Evolutionary conservation across 2,329 filamentous ascomycete genomes (phyloP).

Genomic region (Aureobasidium melanogenum): DNA sequence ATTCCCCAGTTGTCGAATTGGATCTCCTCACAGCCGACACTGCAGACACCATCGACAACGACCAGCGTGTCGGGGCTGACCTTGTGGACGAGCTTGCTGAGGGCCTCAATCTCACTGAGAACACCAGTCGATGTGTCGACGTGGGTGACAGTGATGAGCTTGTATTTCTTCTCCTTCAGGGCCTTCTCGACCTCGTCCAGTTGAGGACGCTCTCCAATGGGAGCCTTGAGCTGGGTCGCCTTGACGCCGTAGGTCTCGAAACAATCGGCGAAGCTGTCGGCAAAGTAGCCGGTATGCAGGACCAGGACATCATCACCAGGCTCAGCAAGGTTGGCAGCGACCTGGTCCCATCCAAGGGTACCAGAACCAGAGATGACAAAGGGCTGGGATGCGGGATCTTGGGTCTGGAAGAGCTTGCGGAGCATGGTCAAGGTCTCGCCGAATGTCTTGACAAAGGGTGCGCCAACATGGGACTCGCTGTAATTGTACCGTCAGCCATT

Average conservation of each 20-base stretch:
- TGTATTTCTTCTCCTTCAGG: constrained; percentile 84
- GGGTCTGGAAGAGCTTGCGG: constrained; percentile 89
- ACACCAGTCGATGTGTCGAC: constrained; percentile 97
- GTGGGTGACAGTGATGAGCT: constrained; percentile 88
- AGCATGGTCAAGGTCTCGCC: constrained; percentile 82
- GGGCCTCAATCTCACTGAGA: constrained; percentile 75
- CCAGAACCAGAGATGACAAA: constrained; percentile 92
- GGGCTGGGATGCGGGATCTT: constrained; percentile 71
- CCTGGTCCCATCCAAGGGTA: constrained; percentile 92
- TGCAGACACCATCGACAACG: constrained; percentile 94
- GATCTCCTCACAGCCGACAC: constrained; percentile 91
- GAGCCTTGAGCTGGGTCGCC: constrained; percentile 79
- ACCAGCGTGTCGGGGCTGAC: constrained; percentile 88
- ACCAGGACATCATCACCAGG: constrained; percentile 84
- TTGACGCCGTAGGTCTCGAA: constrained; percentile 84
- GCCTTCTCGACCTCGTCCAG: constrained; percentile 82
- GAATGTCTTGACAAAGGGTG: constrained; percentile 81
- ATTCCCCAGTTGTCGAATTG: constrained; percentile 91
- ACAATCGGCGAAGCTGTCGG: constrained; percentile 88
- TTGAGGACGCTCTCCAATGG: constrained; percentile 80
- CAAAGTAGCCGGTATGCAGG: constrained; percentile 94
- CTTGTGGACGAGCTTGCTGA: constrained; percentile 72
- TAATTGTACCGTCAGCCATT: background rate
- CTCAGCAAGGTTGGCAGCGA: constrained; percentile 88
- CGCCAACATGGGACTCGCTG: constrained; percentile 89